Evolutionary conservation across 352 stramenopile genomes (phyloP), one percentile per base, ranked within the genome.

Genomic region (Phytophthora cactorum): DNA sequence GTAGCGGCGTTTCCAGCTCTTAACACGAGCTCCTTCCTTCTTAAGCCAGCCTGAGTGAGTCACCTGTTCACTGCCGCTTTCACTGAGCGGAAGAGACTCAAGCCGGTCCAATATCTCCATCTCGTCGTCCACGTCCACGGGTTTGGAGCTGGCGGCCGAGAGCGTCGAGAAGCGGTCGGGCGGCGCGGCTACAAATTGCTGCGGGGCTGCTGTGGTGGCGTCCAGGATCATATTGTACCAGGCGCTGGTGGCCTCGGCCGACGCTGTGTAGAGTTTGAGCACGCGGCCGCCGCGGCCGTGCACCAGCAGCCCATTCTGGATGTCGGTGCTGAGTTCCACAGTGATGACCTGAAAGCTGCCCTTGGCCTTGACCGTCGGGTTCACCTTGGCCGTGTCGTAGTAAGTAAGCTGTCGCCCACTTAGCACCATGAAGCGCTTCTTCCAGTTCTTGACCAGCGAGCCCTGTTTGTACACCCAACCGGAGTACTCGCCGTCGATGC

Each of bases 401-500:
- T 95, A 95, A 61, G 84, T 91, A 34, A 95, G 73, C 52, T 93
- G 84, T 45, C 86, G 86, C n/a, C 84, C 86, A 31, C 73, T 74
- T 49, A 95, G 76, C 60, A 95, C 82, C 79, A 95, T 89, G 66
- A 90, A 95, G 46, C 88, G 85, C 73, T 91, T 90, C 81, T 95
- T 95, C 88, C 88, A 95, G 74, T 86, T 94, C 58, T 75, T 78
- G 44, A 95, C 74, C 12, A 94, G 72, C 29, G 79, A 91, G 57
- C 88, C 88, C 61, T 95, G 86, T 58, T 95, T 95, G 77, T 84
- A 93, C 31, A 93, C 84, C 88, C 88, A 95, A 45, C 88, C 88
- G 62, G 74, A 76, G 63, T 87, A 83, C 44, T 93, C 73, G 47
- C 77, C 79, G 56, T 85, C 74, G 54, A 83, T 56, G 66, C 74